These are phyloP conservation scores for Santalum album DNA, from an alignment of 164 flowering plant species.

Conservation along the genomic window DNA sequence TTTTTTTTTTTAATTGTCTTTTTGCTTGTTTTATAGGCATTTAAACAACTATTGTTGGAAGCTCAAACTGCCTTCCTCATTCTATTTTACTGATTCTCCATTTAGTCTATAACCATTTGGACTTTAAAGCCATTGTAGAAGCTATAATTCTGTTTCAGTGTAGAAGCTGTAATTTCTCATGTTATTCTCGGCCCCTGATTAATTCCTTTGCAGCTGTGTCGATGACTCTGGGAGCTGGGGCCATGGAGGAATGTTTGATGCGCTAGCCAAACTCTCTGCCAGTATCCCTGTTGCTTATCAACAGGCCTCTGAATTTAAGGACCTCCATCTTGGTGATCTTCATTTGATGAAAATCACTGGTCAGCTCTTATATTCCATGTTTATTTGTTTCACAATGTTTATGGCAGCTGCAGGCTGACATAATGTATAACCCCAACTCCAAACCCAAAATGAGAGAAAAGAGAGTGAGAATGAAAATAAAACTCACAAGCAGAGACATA, in stretches of 20 bases:
- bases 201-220: constrained; percentile 50
- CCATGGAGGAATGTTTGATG: constrained; percentile 88
- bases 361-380: constrained; percentile 15
- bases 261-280: constrained; percentile 59
- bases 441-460: no score
- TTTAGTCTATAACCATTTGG: no score
- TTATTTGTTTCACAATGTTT: no score
- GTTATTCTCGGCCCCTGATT: constrained; percentile 1
- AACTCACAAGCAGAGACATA: no score
- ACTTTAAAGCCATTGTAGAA: no score
- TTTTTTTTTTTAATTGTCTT: background rate
- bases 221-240: constrained; percentile 97
- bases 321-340: constrained; percentile 91
- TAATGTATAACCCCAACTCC: no score
- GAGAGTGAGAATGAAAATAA: no score
- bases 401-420: no score
- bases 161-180: background rate
- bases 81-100: no score
- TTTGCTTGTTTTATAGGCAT: background rate
- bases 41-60: no score
- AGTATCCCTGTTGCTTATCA: constrained; percentile 54
- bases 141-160: background rate
- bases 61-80: no score
- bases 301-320: constrained; percentile 65
- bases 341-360: constrained; percentile 66